Evolutionary conservation across 2,329 filamentous ascomycete genomes (phyloP), one percentile per base, ranked within the genome.

Genomic region (Cordyceps cicadae): DNA sequence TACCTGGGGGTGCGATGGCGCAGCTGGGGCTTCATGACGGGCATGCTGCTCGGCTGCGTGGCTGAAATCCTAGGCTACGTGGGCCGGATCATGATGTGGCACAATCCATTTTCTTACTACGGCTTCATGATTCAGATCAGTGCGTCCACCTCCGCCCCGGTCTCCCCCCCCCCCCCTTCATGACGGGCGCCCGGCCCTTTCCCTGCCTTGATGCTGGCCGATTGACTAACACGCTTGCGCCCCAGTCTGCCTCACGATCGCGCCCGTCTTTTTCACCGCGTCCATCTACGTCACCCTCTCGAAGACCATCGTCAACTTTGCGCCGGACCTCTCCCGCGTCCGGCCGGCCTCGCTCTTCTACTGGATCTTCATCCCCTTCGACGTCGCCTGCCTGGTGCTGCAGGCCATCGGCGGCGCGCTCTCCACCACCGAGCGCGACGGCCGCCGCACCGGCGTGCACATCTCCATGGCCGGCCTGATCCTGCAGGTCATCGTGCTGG

Each of bases 41-140:
- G 76, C 63, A 83, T 88, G 77, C 66, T 83, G 7, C 66, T 78
- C 19, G 86, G 86, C 51, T 84, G 80, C 64, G 46, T 80, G 6
- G 74, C 77, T 53, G 85, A 87, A 66, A 77, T 87, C 12, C 67
- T 87, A 39, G 87, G 87, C 19, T 89, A 89, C 64, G 71, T 74
- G 1, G 87, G 84, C 2, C 78, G 87, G 12, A 74, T 87, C 56
- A 68, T 84, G 66, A 73, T 86, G 62, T 78, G 80, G 64, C 63
- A 78, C 50, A 81, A 88, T 66, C 83, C 84, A 0, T 88, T 85
- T 67, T 75, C 69, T 53, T 80, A 86, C 67, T 68, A 68, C 14
- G 83, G 79, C 8, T 89, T 89, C 68, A 78, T 88, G 69, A 78
- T 87, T n/a, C 83, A 89, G 68, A 87, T 87, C 64, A 75, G 81